A percentile compares a stretch with the other conserved stretches of the same genome.
Evolutionary conservation across 768 basidiomycete species (phyloP).

Genomic region (Suillus bovinus): DNA sequence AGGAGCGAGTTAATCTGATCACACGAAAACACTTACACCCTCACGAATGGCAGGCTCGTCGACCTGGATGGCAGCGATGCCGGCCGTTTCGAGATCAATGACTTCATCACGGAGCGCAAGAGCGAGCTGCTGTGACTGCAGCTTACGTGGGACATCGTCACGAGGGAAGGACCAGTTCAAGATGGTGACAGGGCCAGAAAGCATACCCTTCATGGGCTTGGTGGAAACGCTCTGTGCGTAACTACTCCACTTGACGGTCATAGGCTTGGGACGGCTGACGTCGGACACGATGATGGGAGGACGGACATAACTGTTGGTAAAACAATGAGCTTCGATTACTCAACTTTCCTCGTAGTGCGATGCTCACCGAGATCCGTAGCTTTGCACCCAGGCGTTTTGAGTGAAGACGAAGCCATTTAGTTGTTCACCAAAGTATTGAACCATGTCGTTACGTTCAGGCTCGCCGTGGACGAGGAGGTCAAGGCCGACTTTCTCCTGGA

Average conservation of each 20-base stretch:
- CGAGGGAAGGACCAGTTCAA: conserved; percentile 99
- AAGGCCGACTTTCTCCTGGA: conserved; percentile 96
- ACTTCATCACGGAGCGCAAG: conserved; percentile 98
- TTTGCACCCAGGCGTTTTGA: conserved; percentile 99
- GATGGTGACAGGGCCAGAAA: conserved; percentile 97
- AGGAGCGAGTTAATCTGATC: conserved; percentile 4
- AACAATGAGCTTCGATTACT: conserved; percentile 12
- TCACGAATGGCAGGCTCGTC: conserved; percentile 99
- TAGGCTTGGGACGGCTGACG: conserved; percentile 87
- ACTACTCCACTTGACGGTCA: conserved; percentile 96
- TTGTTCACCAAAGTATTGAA: conserved; percentile 99
- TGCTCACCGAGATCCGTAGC: conserved; percentile 93
- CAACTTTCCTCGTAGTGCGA: conserved; percentile 8
- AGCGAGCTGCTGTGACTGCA: conserved; percentile 98
- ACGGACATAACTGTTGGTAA: conserved; percentile 75
- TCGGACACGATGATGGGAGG: conserved; percentile 99
- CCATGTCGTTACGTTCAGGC: conserved; percentile 99
- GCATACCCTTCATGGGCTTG: conserved; percentile 99
- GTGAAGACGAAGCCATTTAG: conserved; percentile 97
- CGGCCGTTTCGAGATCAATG: conserved; percentile 93
- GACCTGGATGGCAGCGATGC: conserved; percentile 97
- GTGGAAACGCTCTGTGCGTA: conserved; percentile 94
- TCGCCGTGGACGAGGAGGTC: conserved; percentile 99
- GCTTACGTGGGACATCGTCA: conserved; percentile 92
- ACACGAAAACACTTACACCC: conserved; percentile 59